Evolutionary conservation across 345 rosid genomes (phyloP), one percentile per base, ranked within the genome.

Genomic region (Ailanthus altissimus): DNA sequence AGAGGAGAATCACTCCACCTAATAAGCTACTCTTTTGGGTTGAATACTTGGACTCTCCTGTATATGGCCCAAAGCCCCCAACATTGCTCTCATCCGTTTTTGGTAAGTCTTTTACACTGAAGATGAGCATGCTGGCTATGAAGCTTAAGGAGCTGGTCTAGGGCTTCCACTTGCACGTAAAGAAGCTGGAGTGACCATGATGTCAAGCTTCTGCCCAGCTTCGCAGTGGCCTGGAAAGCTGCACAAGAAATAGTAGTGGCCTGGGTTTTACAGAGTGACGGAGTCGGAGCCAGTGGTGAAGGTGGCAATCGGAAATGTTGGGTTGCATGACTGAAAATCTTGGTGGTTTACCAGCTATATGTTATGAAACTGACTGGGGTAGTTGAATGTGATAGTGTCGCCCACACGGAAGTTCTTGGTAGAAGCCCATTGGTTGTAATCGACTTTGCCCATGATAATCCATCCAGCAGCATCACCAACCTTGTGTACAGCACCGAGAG

Each of bases 231-330:
- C 62, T 20, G 74, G 62, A 54, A 9, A n/a, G 20, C 49, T 47
- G 49, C 62, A 54, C 47, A 70, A 51, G 62, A 32, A 70, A 15
- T 53, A 70, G 62, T n/a, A 70, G 46, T 36, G 62, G 32, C 74
- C 47, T 2, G 28, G 26, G 2, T 28, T 53, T 49, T 70, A 0
- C 49, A 70, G 62, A 13, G 12, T 20, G n/a, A 70, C 54, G 5
- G 74, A 53, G 32, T 54, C 74, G n/a, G 49, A 53, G 74, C 74
- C 74, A 5, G 20, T 70, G 47, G 49, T 53, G 74, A 14, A 26
- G 43, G 42, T 18, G 8, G 72, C 72, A 0, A 49, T 10, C 3
- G 72, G 14, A 26, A 58, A 68, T 49, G 43, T 6, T 49, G 58
- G 42, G 26, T 47, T 49, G 57, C 72, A 45, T 1, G 70, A 67